These are phyloP conservation scores for Zygosaccharomyces gambellarensis DNA, from an alignment of 805 yeast genomes.

Conservation along the genomic window DNA sequence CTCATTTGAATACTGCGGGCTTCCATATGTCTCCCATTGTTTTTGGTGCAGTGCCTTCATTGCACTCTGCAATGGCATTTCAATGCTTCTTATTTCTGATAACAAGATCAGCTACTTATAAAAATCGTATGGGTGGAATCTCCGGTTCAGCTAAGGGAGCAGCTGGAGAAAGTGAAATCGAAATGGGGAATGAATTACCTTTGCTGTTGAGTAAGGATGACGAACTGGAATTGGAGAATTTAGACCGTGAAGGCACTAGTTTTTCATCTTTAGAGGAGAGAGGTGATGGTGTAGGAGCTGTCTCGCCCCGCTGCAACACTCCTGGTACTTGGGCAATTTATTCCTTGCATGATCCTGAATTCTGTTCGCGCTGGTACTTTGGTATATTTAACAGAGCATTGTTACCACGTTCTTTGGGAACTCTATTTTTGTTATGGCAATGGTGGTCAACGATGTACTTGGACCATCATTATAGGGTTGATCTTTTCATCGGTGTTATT, in stretches of 20 bases:
- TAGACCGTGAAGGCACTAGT: neutral
- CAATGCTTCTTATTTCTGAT: slow-evolving; percentile 42
- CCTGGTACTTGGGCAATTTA: slow-evolving; percentile 10
- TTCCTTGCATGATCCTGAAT: slow-evolving; percentile 14
- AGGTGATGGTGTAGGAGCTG: neutral
- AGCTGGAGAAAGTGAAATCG: neutral
- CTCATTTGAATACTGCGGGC: slow-evolving; percentile 54
- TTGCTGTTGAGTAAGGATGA: neutral
- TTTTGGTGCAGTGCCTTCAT: slow-evolving; percentile 60
- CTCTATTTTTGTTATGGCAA: slow-evolving; percentile 48
- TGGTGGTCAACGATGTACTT: slow-evolving; percentile 76
- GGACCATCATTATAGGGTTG: slow-evolving; percentile 69
- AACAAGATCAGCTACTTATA: slow-evolving; percentile 31
- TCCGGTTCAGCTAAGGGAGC: neutral
- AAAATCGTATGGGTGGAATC: slow-evolving; percentile 13
- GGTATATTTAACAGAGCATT: slow-evolving; percentile 24
- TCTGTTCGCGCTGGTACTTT: slow-evolving; percentile 22
- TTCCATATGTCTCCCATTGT: slow-evolving; percentile 66
- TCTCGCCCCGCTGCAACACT: neutral
- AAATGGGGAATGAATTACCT: neutral
- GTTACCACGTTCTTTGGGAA: slow-evolving; percentile 34
- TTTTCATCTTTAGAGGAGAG: neutral
- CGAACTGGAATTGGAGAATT: neutral
- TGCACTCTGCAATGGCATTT: slow-evolving; percentile 64
- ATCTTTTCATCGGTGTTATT: slow-evolving; percentile 49